phyloP scores from a whole-genome alignment of 1,284 basidiomycete genomes.

The Omphalotus olearius region DNA sequence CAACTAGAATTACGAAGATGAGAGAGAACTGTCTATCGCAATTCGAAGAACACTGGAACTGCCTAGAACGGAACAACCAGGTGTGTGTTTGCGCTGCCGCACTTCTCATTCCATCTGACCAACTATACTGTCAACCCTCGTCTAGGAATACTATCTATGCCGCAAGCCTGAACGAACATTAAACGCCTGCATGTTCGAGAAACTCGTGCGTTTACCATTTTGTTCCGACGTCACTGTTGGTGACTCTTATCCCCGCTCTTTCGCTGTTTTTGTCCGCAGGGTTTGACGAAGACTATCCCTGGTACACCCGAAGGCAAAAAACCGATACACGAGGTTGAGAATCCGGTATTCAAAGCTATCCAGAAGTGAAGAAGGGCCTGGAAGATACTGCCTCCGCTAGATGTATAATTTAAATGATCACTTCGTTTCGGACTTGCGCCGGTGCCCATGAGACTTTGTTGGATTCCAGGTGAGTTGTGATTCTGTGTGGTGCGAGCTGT shows the following conservation, averaged over 20 bases:
- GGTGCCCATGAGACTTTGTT: no score
- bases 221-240: background rate
- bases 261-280: slow-evolving; percentile 42
- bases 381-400: background rate
- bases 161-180: slow-evolving; percentile 87
- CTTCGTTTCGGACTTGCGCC: no score
- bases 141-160: slow-evolving; percentile 87
- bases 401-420: background rate
- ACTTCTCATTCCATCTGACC: no score
- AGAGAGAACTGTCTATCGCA: slow-evolving; percentile 87
- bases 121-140: background rate
- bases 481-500: no score
- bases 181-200: slow-evolving; percentile 96
- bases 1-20: slow-evolving; percentile 85
- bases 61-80: slow-evolving; percentile 95
- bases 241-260: slow-evolving; percentile 6
- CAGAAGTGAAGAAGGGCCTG: slow-evolving; percentile 10
- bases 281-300: slow-evolving; percentile 90
- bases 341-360: slow-evolving; percentile 63
- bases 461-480: no score
- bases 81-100: no score
- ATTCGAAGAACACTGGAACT: slow-evolving; percentile 94
- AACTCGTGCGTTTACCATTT: slow-evolving; percentile 60
- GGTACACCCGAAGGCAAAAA: slow-evolving; percentile 83
- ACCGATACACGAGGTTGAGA: slow-evolving; percentile 89